Evolutionary conservation across 2,329 filamentous ascomycete genomes (phyloP).

Genomic region (Venturia pyrina): DNA sequence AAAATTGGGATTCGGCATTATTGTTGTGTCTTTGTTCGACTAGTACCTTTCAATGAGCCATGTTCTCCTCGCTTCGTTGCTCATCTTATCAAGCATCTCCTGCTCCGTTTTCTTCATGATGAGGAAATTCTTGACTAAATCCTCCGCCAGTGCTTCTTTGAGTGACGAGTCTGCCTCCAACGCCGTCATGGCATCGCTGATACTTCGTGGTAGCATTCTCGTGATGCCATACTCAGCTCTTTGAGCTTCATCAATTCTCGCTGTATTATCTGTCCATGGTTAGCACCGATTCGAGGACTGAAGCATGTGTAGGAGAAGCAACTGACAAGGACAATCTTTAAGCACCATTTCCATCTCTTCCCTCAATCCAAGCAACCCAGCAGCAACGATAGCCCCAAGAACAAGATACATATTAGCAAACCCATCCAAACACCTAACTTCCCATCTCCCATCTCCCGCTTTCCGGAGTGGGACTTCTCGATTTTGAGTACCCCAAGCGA

Average conservation of each 20-base stretch:
- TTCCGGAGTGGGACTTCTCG: slow-evolving; percentile 64
- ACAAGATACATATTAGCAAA: slow-evolving; percentile 70
- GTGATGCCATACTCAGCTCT: slow-evolving; percentile 43
- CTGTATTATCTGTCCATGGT: slow-evolving; percentile 37
- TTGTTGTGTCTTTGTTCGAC: slow-evolving; percentile 5
- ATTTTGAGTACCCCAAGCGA: slow-evolving; percentile 75
- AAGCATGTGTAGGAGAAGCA: not conserved
- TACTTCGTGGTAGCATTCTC: slow-evolving; percentile 42
- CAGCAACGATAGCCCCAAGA: slow-evolving; percentile 49
- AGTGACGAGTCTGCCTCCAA: slow-evolving; percentile 42
- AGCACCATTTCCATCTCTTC: slow-evolving; percentile 35
- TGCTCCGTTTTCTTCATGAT: slow-evolving; percentile 51
- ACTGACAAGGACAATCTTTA: slow-evolving; percentile 39
- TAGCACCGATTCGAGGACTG: slow-evolving; percentile 3
- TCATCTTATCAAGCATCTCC: slow-evolving; percentile 41
- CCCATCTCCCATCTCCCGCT: slow-evolving; percentile 60
- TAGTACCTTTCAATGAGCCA: slow-evolving; percentile 62
- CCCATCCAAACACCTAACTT: slow-evolving; percentile 69
- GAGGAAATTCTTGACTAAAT: slow-evolving; percentile 47
- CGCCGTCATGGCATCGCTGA: slow-evolving; percentile 45
- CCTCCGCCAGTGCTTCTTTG: slow-evolving; percentile 34
- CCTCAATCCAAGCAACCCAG: slow-evolving; percentile 47
- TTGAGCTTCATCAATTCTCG: slow-evolving; percentile 37
- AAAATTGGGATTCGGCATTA: no score
- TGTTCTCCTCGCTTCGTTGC: slow-evolving; percentile 34